Percentiles rank a stretch among this genome's conserved stretches.
Conservation (phyloP, 148 eudicot species). For the Gaultheria prostrata region DNA sequence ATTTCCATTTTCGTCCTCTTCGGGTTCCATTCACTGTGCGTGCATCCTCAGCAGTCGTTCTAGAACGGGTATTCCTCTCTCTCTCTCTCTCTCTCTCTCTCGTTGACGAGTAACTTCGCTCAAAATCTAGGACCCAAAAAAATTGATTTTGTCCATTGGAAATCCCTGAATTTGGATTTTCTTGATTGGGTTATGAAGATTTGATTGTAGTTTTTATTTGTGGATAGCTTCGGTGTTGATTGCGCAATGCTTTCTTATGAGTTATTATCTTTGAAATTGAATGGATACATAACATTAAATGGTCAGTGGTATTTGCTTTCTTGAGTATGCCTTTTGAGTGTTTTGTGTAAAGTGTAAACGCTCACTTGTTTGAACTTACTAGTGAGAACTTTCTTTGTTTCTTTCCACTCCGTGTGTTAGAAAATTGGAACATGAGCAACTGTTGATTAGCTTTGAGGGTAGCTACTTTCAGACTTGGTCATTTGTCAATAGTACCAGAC, state of each 20-base stretch:
- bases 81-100: conserved; percentile 7
- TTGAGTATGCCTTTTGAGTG: too few relatives aligned
- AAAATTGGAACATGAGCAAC: too few relatives aligned
- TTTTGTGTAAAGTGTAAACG: too few relatives aligned
- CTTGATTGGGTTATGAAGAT: not conserved
- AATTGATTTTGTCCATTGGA: not conserved
- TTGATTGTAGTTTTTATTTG: not conserved
- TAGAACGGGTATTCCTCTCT: conserved; percentile 22
- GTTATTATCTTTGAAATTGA: too few relatives aligned
- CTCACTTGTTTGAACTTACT: too few relatives aligned
- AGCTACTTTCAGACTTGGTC: not conserved
- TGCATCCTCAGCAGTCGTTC: conserved; percentile 31
- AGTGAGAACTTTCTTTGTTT: too few relatives aligned
- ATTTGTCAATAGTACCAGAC: not conserved
- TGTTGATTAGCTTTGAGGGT: too few relatives aligned
- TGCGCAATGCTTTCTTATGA: not conserved
- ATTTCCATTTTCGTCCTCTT: conserved; percentile 23
- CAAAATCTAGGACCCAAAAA: not conserved
- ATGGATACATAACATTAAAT: too few relatives aligned
- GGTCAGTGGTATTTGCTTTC: too few relatives aligned
- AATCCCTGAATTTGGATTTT: not conserved
- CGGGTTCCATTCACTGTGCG: conserved; percentile 25
- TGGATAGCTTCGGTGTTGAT: not conserved
- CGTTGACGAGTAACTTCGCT: not conserved
- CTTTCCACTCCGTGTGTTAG: too few relatives aligned